Conservation (phyloP, 306 rosid genomes). For the Prunus davidiana region DNA sequence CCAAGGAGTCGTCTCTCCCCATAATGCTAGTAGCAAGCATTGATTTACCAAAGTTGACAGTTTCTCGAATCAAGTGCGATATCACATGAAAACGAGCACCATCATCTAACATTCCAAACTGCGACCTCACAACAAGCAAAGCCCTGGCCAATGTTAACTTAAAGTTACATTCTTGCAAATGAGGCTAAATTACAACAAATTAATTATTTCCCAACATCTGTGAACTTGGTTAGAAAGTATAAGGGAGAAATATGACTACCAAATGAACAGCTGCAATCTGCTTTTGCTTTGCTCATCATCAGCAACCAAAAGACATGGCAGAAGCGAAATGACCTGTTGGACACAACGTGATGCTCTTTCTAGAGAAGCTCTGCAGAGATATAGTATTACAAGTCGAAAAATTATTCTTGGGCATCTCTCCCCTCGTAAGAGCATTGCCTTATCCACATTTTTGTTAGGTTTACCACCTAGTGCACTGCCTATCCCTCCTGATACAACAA, state of each 20-base stretch:
- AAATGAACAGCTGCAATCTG: conserved; percentile 86
- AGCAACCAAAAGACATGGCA: conserved; percentile 78
- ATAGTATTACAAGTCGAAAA: conserved; percentile 79
- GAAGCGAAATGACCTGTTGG: conserved; percentile 73
- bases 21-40: conserved; percentile 81
- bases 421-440: conserved; percentile 93
- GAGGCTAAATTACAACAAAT: neutral
- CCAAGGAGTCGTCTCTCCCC: conserved; percentile 63
- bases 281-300: conserved; percentile 97
- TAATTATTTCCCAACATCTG: conserved; percentile 6
- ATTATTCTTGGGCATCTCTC: conserved; percentile 90
- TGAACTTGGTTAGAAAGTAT: conserved; percentile 13
- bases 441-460: conserved; percentile 77
- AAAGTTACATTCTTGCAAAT: conserved; percentile 28
- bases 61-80: conserved; percentile 87
- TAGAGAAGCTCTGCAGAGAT: conserved; percentile 83
- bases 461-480: conserved; percentile 85
- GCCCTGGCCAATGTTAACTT: conserved; percentile 56
- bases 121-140: conserved; percentile 83
- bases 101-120: conserved; percentile 74
- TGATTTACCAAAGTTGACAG: conserved; percentile 76
- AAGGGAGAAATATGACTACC: conserved; percentile 47
- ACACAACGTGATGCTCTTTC: conserved; percentile 89
- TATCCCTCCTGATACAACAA: conserved; percentile 94
- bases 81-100: conserved; percentile 93